Evolutionary conservation across 805 yeast genomes (phyloP).

Genomic region (Starmera quercuum): DNA sequence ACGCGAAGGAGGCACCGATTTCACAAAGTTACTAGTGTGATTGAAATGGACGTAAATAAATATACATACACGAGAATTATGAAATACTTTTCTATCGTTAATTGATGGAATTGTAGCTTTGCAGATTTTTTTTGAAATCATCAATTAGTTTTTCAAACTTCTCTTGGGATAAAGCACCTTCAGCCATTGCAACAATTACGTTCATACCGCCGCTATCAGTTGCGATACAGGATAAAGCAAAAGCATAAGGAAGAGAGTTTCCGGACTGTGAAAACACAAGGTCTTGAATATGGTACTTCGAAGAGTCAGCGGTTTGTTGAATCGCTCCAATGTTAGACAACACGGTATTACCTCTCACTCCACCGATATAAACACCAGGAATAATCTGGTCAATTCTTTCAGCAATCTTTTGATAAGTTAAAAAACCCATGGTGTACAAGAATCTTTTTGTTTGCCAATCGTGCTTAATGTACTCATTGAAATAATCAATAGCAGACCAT

Average conservation of each 20-base stretch:
- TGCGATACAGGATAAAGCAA: slow-evolving; percentile 5
- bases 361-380: slow-evolving; percentile 4
- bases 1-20: slow-evolving; percentile 48
- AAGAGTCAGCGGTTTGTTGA: not conserved
- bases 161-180: slow-evolving; percentile 2
- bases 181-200: slow-evolving; percentile 8
- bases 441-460: slow-evolving; percentile 1
- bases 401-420: slow-evolving; percentile 6
- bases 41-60: not conserved
- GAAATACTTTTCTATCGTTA: not conserved
- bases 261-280: slow-evolving; percentile 8
- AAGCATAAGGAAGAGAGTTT: slow-evolving; percentile 8
- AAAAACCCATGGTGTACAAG: slow-evolving; percentile 12
- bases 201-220: slow-evolving; percentile 10
- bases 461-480: slow-evolving; percentile 6
- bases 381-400: slow-evolving; percentile 8
- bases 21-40: slow-evolving; percentile 34
- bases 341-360: slow-evolving; percentile 7
- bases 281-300: slow-evolving; percentile 7
- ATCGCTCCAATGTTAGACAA: slow-evolving; percentile 16
- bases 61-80: not conserved
- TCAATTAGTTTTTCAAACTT: slow-evolving; percentile 6
- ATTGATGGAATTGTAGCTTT: not conserved
- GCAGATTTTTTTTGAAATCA: slow-evolving; percentile 6
- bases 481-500: slow-evolving; percentile 3